A percentile compares a stretch with the other conserved stretches of the same genome.
phyloP scores from a whole-genome alignment of 306 rosid species.

The Bauhinia variegata region DNA sequence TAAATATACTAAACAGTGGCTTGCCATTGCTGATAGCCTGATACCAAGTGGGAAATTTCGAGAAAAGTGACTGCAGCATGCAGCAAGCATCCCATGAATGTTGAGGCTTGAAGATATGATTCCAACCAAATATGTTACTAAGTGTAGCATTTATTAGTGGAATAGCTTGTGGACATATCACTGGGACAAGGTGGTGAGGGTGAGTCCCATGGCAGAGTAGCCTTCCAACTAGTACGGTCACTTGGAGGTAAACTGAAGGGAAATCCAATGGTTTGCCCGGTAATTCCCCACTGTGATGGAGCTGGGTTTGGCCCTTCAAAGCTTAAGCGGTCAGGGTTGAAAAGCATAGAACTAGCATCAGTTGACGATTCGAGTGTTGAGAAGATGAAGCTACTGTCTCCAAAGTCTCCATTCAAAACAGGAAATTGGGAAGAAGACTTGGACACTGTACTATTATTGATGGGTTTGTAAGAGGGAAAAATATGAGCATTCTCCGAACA shows the following conservation, averaged over 20 bases:
- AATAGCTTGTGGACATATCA: conserved; percentile 60
- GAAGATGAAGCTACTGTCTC: conserved; percentile 48
- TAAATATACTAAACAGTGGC: conserved; percentile 38
- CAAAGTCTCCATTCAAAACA: conserved; percentile 39
- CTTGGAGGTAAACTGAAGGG: conserved; percentile 59
- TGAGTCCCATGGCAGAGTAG: conserved; percentile 55
- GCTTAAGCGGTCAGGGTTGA: conserved; percentile 44
- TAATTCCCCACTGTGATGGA: conserved; percentile 42
- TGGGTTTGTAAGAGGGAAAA: no score
- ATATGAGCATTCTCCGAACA: conserved; percentile 10
- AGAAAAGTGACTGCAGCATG: no score
- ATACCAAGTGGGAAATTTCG: not conserved
- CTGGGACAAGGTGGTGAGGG: conserved; percentile 50
- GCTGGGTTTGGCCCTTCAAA: conserved; percentile 49
- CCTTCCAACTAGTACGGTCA: conserved; percentile 51
- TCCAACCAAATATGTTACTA: no score
- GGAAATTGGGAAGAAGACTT: conserved; percentile 42
- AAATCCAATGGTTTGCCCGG: conserved; percentile 49
- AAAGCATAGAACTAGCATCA: conserved; percentile 47
- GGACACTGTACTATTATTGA: no score
- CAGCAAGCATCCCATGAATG: no score
- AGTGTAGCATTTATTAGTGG: conserved; percentile 58
- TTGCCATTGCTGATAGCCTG: not conserved
- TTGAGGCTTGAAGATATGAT: not conserved
- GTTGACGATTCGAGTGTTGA: conserved; percentile 42